These are phyloP conservation scores for Phoenix roebelenii DNA, from an alignment of 176 grass and related monocot species.

Conservation along the genomic window DNA sequence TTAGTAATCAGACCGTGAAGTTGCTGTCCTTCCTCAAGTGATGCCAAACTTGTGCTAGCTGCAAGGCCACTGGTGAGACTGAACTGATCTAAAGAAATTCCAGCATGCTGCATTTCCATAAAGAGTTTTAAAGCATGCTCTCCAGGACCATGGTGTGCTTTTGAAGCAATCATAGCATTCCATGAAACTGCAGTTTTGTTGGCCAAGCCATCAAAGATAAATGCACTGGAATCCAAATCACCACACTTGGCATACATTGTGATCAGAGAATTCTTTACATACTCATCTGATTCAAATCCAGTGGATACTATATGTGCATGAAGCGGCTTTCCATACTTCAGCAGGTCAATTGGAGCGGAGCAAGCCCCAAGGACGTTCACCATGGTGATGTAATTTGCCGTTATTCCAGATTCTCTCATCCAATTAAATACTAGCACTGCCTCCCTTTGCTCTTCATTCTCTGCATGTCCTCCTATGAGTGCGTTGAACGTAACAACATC, in stretches of 20 bases:
- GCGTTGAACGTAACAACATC: conserved; percentile 69
- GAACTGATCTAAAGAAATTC: conserved; percentile 54
- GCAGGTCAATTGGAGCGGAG: conserved; percentile 28
- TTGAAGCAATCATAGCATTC: conserved; percentile 69
- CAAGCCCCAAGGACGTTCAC: conserved; percentile 59
- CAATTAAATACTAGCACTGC: conserved; percentile 45
- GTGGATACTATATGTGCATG: conserved; percentile 51
- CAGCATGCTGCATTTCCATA: conserved; percentile 41
- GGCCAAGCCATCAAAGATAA: conserved; percentile 40
- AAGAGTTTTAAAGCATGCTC: conserved; percentile 75
- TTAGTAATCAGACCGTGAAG: conserved; percentile 64
- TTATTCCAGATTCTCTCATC: conserved; percentile 48
- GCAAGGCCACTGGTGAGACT: conserved; percentile 61
- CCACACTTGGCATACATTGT: conserved; percentile 84
- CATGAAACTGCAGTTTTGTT: conserved; percentile 53
- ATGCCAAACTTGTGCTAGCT: conserved; percentile 60
- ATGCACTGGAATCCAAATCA: conserved; percentile 55
- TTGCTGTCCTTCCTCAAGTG: conserved; percentile 88
- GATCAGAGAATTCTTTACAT: conserved; percentile 65
- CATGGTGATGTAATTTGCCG: conserved; percentile 65
- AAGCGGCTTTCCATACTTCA: conserved; percentile 41
- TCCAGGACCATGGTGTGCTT: conserved; percentile 55
- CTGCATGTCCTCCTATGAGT: conserved; percentile 54
- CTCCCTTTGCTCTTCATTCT: conserved; percentile 25
- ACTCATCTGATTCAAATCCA: conserved; percentile 62